Evolutionary conservation across 129 eudicot genomes (phyloP).

Genomic region (Centaurea solstitialis): DNA sequence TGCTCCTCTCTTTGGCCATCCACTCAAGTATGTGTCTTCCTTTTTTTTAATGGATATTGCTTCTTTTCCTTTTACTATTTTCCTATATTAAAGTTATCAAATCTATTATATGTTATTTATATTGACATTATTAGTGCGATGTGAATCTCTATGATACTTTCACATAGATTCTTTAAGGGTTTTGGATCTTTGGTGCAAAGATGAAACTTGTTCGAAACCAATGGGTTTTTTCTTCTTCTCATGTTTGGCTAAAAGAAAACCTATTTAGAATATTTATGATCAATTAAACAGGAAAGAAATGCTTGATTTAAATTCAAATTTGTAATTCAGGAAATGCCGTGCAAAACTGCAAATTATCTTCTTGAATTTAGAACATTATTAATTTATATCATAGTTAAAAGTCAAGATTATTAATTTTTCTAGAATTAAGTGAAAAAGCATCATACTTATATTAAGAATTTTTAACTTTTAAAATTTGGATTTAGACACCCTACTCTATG

Average conservation of each 20-base stretch:
- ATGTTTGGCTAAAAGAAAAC: background rate
- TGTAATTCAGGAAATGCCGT: too few species aligned
- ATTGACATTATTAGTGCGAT: background rate
- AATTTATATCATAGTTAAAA: too few species aligned
- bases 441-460: too few species aligned
- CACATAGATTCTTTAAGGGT: background rate
- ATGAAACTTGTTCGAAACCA: background rate
- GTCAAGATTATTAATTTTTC: too few species aligned
- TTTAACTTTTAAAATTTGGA: too few species aligned
- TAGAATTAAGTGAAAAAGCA: too few species aligned
- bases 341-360: too few species aligned
- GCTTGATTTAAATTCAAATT: background rate
- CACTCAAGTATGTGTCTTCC: constrained; percentile 9
- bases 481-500: too few species aligned
- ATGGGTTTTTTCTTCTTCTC: background rate
- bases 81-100: background rate
- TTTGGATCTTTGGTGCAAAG: background rate
- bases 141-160: background rate
- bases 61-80: background rate
- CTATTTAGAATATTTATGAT: too few species aligned
- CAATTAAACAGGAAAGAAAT: background rate
- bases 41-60: background rate
- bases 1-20: constrained; percentile 9
- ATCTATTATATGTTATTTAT: background rate
- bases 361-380: too few species aligned